Base-by-base conservation (phyloP, 2,329 filamentous ascomycete genomes). In the Colletotrichum euphorbiae region DNA sequence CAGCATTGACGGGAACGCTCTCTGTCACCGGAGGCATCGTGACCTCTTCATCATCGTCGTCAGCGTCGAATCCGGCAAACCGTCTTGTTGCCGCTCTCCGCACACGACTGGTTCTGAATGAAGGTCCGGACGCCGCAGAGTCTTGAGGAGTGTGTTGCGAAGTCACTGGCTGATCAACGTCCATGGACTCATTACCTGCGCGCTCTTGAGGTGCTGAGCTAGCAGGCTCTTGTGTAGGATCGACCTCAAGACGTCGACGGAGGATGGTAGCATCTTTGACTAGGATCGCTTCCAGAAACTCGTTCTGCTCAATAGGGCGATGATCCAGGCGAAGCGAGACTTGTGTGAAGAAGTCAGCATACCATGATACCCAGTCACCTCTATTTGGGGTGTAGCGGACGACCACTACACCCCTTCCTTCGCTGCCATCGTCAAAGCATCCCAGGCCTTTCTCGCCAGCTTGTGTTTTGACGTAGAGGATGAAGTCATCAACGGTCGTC, bases 221-320 rank as follows among this genome's bases (percentile, higher is more conserved):
- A 4, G 77, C 71, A 51, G 78, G 75, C 6, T 70, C 71, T 69
- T 73, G 71, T 8, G 72, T 78, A 56, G 72, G 75, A 67, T 83
- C 83, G 45, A 87, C 80, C 71, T 91, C 85, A 3, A 97, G 84
- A 6, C 90, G 86, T 42, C 89, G 87, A 66, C 92, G 89, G 19
- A 98, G 82, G 48, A 87, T 85, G 67, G 86, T 88, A 6, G 93
- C 88, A 79, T 98, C 91, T 57, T 91, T 91, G n/a, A 84, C 89
- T 31, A 98, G 80, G 51, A 99, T 96, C 1, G 92, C 92, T 77
- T 97, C 93, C 2, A 99, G 84, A 70, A 99, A 97, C 73, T 98
- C 94, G 66, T 91, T 94, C 75, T 98, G 94, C 72, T 95, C 90
- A 60, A 98, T 90, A 2, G 94, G 90, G 4, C 93, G 89, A 76